Evolutionary conservation across 2,329 filamentous ascomycete genomes (phyloP).

Genomic region (Fusarium secorum): DNA sequence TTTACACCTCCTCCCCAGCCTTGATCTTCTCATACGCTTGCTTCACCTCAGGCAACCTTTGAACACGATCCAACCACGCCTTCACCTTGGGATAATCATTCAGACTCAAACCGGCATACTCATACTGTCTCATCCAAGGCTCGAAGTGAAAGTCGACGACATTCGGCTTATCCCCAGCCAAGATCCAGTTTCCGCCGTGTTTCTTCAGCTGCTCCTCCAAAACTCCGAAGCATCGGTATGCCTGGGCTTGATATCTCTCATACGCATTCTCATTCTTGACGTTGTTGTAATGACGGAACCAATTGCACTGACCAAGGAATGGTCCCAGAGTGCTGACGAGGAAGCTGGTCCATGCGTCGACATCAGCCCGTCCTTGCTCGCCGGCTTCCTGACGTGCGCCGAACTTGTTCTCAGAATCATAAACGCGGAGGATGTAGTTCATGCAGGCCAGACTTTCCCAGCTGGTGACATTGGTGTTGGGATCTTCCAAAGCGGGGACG

Average conservation of each 20-base stretch:
- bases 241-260: slow-evolving; percentile 6
- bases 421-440: slow-evolving; percentile 32
- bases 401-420: slow-evolving; percentile 27
- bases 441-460: slow-evolving; percentile 38
- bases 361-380: slow-evolving; percentile 8
- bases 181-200: slow-evolving; percentile 6
- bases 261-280: slow-evolving; percentile 17
- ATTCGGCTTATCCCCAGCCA: slow-evolving; percentile 1
- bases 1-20: neutral
- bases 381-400: neutral
- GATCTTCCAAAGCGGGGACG: slow-evolving; percentile 43
- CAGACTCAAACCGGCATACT: neutral
- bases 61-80: slow-evolving; percentile 8
- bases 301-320: slow-evolving; percentile 17
- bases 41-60: neutral
- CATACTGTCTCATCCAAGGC: slow-evolving; percentile 11
- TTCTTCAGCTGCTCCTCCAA: slow-evolving; percentile 14
- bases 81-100: neutral
- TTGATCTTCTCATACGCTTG: slow-evolving; percentile 16
- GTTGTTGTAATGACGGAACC: slow-evolving; percentile 13
- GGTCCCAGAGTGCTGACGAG: slow-evolving; percentile 6
- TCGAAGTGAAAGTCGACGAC: slow-evolving; percentile 24
- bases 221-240: slow-evolving; percentile 2
- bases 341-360: slow-evolving; percentile 21
- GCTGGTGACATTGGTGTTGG: slow-evolving; percentile 44